A percentile compares a stretch with the other conserved stretches of the same genome.
These are phyloP conservation scores for Prunus mongolica DNA, from an alignment of 306 rosid species.

Conservation along the genomic window DNA sequence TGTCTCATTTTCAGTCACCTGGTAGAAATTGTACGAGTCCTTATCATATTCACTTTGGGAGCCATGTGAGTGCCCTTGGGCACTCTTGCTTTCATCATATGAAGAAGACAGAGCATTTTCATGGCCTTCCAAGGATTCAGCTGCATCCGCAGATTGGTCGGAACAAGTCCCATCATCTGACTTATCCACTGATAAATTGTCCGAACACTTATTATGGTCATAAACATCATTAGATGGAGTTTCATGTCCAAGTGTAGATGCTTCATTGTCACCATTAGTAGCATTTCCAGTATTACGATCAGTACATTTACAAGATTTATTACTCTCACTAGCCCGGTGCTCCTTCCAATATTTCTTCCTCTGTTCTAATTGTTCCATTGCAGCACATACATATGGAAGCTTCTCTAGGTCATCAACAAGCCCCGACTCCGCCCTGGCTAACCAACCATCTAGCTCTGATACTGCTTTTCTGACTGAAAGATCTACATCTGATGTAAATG, in stretches of 20 bases:
- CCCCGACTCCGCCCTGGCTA: conserved; percentile 82
- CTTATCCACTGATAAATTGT: conserved; percentile 19
- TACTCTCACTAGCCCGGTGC: conserved; percentile 35
- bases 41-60: conserved; percentile 50
- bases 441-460: conserved; percentile 87
- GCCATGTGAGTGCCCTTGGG: conserved; percentile 35
- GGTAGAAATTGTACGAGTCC: conserved; percentile 76
- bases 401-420: conserved; percentile 89
- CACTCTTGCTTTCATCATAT: conserved; percentile 39
- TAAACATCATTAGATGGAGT: conserved; percentile 31
- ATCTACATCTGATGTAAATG: conserved; percentile 82
- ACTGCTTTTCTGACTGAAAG: conserved; percentile 79
- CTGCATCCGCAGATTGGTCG: conserved; percentile 36
- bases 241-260: conserved; percentile 28
- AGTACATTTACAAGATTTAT: conserved; percentile 23
- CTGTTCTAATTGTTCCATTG: conserved; percentile 80
- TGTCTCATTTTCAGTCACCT: conserved; percentile 44
- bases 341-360: conserved; percentile 85
- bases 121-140: conserved; percentile 39
- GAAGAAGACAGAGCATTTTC: conserved; percentile 46
- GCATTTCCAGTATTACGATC: conserved; percentile 35
- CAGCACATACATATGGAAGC: conserved; percentile 95
- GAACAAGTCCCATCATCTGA: conserved; percentile 34
- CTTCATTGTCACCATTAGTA: conserved; percentile 36
- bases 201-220: conserved; percentile 31